Conservation (phyloP, 352 stramenopile species). For the Pythium dissimile region DNA sequence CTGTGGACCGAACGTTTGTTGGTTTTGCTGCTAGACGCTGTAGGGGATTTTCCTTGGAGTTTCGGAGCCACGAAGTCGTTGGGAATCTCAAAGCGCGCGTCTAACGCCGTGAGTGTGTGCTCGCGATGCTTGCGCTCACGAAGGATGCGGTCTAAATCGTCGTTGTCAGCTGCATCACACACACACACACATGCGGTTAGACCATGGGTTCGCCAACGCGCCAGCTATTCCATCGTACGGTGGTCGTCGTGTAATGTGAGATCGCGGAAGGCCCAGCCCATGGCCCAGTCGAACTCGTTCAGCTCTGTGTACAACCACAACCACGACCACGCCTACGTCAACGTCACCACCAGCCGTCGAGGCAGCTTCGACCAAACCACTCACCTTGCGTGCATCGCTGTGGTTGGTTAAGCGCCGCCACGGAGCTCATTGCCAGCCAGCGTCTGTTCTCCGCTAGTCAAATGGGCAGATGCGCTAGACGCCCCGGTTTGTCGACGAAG, state of each 20-base stretch:
- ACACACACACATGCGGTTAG: neutral
- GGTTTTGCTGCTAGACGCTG: conserved; percentile 14
- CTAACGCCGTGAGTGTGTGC: conserved; percentile 34
- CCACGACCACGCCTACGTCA: too few species aligned
- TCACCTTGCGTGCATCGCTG: conserved; percentile 26
- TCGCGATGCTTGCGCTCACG: conserved; percentile 20
- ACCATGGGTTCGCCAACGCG: neutral
- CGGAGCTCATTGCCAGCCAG: conserved; percentile 21
- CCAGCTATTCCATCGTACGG: conserved; percentile 10
- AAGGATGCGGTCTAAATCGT: conserved; percentile 10
- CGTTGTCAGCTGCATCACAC: neutral
- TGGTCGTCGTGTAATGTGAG: conserved; percentile 9
- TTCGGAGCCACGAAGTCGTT: conserved; percentile 40
- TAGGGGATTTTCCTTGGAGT: neutral
- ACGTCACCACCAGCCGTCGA: too few species aligned
- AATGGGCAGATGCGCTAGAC: too few species aligned
- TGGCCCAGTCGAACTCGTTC: conserved; percentile 46
- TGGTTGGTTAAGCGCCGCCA: conserved; percentile 18
- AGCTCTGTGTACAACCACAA: too few species aligned
- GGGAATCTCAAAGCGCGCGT: conserved; percentile 29
- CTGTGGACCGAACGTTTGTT: conserved; percentile 15
- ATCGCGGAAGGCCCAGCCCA: conserved; percentile 60
- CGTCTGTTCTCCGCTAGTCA: too few species aligned
- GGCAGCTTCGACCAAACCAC: neutral
- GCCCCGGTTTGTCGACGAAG: too few species aligned